A percentile compares a stretch with the other conserved stretches of the same genome.
These are phyloP conservation scores for Nevesoporus exiguus DNA, from an alignment of 768 basidiomycete genomes.

Conservation along the genomic window DNA sequence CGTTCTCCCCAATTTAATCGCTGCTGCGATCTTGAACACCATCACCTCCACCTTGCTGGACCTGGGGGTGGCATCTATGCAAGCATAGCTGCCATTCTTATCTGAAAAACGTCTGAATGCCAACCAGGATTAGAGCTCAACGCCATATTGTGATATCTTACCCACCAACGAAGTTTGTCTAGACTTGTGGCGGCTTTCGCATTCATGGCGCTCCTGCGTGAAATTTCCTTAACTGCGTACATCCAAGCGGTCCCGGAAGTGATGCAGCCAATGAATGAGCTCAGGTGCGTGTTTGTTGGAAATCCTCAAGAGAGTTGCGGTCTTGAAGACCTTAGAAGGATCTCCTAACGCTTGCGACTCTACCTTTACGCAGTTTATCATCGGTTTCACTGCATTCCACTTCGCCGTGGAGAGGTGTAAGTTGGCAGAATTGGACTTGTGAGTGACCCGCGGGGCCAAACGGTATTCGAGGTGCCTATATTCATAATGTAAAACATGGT, in stretches of 20 bases:
- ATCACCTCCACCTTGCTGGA: not conserved
- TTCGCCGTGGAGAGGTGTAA: not conserved
- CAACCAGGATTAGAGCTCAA: not conserved
- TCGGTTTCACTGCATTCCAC: not conserved
- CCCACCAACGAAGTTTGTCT: not conserved
- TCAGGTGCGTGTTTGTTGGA: not conserved
- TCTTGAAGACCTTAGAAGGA: not conserved
- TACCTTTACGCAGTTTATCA: not conserved
- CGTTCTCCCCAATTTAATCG: not conserved
- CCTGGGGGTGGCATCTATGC: not conserved
- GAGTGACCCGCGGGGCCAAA: not conserved
- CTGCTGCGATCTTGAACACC: not conserved
- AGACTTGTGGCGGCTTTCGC: not conserved
- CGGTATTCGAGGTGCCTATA: not conserved
- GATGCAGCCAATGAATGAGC: not conserved
- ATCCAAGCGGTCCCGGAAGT: not conserved
- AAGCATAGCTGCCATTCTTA: not conserved
- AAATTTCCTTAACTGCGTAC: not conserved
- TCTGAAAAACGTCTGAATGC: not conserved
- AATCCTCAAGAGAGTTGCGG: not conserved
- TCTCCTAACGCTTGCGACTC: not conserved
- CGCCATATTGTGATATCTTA: not conserved
- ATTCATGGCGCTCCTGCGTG: not conserved
- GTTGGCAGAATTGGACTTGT: not conserved
- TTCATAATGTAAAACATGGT: slow-evolving; percentile 5